Evolutionary conservation across 371 early-diverging fungal species (phyloP).

Genomic region (Lichtheimia hyalospora): DNA sequence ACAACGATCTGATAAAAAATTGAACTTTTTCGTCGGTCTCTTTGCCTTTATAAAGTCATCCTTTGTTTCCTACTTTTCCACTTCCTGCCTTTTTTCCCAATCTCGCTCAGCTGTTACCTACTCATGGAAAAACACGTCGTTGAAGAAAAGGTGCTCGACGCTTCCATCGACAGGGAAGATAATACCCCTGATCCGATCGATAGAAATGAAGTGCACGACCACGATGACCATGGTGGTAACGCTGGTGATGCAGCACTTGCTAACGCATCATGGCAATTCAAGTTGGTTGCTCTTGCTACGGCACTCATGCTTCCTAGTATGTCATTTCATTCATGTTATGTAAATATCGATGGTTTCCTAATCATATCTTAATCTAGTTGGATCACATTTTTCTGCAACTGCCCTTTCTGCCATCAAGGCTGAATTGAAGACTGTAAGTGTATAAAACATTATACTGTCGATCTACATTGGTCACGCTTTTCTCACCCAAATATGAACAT

Average conservation of each 20-base stretch:
- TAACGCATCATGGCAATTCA: conserved; percentile 25
- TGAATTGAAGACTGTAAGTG: conserved; percentile 11
- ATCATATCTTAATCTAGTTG: conserved; percentile 11
- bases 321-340: not conserved
- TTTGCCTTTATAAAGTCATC: not conserved
- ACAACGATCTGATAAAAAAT: conserved; percentile 12
- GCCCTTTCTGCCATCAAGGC: conserved; percentile 33
- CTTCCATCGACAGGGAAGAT: not conserved
- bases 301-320: conserved; percentile 28
- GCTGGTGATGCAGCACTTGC: conserved; percentile 25
- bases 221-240: not conserved
- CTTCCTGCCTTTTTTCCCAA: not conserved
- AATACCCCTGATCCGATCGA: conserved; percentile 1
- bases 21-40: not conserved
- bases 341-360: not conserved
- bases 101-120: not conserved
- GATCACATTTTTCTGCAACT: conserved; percentile 32
- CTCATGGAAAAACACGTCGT: not conserved
- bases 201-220: not conserved
- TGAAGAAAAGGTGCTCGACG: not conserved
- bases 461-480: not conserved
- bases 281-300: conserved; percentile 22
- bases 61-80: not conserved
- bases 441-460: not conserved
- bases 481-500: not conserved